Percentiles rank a stretch among this genome's conserved stretches.
Conservation (phyloP, 768 basidiomycete species). For the Phylloporus rhodoxanthus region DNA sequence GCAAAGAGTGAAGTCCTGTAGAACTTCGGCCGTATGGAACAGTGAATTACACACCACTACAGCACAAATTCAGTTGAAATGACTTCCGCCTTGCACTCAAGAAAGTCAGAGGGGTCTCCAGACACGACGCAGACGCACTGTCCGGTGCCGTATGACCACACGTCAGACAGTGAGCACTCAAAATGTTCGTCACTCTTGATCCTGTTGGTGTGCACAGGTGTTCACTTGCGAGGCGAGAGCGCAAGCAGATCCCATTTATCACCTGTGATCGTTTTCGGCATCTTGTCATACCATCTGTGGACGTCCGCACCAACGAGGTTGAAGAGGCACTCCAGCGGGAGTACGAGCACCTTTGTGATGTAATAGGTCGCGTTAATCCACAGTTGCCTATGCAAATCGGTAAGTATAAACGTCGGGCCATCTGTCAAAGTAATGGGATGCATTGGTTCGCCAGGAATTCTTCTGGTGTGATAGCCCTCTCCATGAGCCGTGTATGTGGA, state of each 20-base stretch:
- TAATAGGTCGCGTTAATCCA: constrained; percentile 88
- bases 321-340: constrained; percentile 86
- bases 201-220: constrained; percentile 29
- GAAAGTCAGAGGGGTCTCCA: not conserved
- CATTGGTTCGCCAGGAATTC: constrained; percentile 64
- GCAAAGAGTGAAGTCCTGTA: too few species aligned
- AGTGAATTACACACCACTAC: too few species aligned
- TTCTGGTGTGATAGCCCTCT: constrained; percentile 69
- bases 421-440: constrained; percentile 9
- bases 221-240: constrained; percentile 34
- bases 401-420: not conserved
- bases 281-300: constrained; percentile 77
- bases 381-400: constrained; percentile 42
- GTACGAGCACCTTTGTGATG: constrained; percentile 79
- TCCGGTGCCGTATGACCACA: constrained; percentile 54
- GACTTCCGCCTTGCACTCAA: too few species aligned
- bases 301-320: constrained; percentile 88
- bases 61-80: too few species aligned
- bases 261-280: constrained; percentile 57
- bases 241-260: constrained; percentile 33
- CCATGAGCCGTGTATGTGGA: constrained; percentile 59
- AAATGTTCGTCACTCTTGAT: constrained; percentile 74
- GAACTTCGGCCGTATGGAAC: too few species aligned
- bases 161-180: constrained; percentile 59
- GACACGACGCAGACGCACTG: constrained; percentile 32